These are phyloP conservation scores for Typha latifolia DNA, from an alignment of 176 grass and related monocot genomes.

Conservation along the genomic window DNA sequence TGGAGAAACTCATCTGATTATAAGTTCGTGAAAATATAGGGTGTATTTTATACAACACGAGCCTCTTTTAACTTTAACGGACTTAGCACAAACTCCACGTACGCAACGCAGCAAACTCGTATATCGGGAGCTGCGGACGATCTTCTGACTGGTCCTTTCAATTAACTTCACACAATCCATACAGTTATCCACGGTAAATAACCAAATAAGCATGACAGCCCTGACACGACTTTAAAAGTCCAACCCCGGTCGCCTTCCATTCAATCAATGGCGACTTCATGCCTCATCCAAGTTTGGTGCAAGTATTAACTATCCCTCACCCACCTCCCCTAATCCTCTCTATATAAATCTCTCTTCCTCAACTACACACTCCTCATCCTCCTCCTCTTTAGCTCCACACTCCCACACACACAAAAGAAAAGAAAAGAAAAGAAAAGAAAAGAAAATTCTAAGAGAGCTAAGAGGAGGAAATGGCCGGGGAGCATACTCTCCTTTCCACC, in stretches of 20 bases:
- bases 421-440: neutral
- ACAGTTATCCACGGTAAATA: no score
- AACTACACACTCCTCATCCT: constrained; percentile 2
- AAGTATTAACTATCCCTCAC: constrained; percentile 47
- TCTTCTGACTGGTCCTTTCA: no score
- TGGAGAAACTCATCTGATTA: no score
- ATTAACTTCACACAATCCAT: no score
- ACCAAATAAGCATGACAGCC: no score
- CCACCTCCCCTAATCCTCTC: constrained; percentile 8
- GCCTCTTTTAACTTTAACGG: no score
- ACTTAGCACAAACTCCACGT: no score
- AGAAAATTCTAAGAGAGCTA: neutral
- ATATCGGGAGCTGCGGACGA: no score
- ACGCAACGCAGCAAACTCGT: no score
- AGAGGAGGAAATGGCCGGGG: constrained; percentile 40
- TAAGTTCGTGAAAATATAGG: no score
- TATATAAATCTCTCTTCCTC: constrained; percentile 7
- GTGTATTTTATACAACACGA: no score
- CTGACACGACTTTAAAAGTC: neutral
- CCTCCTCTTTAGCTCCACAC: neutral
- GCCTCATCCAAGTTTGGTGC: constrained; percentile 19
- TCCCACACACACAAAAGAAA: neutral
- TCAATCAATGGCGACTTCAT: constrained; percentile 14
- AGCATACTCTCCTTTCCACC: constrained; percentile 72
- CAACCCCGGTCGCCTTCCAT: neutral